Conservation (phyloP, 1,284 basidiomycete genomes). For the Hymenochaete sp. region DNA sequence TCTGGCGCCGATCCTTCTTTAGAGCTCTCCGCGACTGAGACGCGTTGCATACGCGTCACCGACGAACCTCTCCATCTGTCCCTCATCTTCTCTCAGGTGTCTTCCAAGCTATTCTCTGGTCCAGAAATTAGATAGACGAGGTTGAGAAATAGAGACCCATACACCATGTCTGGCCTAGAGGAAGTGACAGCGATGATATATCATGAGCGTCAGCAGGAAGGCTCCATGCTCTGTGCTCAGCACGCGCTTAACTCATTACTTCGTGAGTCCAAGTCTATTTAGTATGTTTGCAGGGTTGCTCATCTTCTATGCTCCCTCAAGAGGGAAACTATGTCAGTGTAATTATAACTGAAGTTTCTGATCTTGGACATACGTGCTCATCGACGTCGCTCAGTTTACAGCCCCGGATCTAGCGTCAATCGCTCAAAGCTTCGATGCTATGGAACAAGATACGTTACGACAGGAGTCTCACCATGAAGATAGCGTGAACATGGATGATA, state of each 20-base stretch:
- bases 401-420: slow-evolving; percentile 82
- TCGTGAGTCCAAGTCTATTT: slow-evolving; percentile 40
- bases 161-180: slow-evolving; percentile 50
- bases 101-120: background rate
- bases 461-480: too few relatives aligned
- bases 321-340: slow-evolving; percentile 62
- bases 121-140: too few relatives aligned
- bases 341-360: background rate
- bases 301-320: slow-evolving; percentile 23
- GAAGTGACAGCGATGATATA: slow-evolving; percentile 52
- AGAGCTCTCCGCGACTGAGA: background rate
- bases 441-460: slow-evolving; percentile 33
- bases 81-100: background rate
- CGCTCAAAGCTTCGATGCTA: slow-evolving; percentile 55
- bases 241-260: slow-evolving; percentile 76
- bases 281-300: slow-evolving; percentile 6
- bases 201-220: slow-evolving; percentile 66
- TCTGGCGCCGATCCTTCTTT: background rate
- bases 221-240: slow-evolving; percentile 81
- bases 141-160: too few relatives aligned
- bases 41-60: background rate
- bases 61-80: background rate
- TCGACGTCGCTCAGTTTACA: slow-evolving; percentile 49
- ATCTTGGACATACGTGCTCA: background rate
- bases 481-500: slow-evolving; percentile 85